Conservation (phyloP, 2,329 filamentous ascomycete genomes). For the Saccharata proteae region DNA sequence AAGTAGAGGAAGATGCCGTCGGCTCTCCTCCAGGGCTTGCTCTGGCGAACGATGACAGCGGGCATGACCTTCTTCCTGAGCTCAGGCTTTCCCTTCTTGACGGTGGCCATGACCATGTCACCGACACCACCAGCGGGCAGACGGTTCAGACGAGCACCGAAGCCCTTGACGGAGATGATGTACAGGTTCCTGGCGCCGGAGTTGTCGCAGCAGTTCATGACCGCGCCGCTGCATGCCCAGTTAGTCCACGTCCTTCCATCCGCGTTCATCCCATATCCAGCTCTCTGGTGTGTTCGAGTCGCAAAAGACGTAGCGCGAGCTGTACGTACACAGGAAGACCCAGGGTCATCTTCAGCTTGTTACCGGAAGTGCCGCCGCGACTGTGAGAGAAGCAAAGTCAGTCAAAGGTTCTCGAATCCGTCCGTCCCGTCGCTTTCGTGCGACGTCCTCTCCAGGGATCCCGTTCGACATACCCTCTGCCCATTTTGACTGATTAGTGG, state of each 20-base stretch:
- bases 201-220: conserved; percentile 99
- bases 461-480: conserved; percentile 23
- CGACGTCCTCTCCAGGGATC: not conserved
- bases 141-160: conserved; percentile 93
- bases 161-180: conserved; percentile 99
- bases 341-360: conserved; percentile 99
- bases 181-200: conserved; percentile 97
- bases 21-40: conserved; percentile 97
- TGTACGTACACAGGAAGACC: conserved; percentile 95
- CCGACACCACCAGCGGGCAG: conserved; percentile 95
- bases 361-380: conserved; percentile 84
- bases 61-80: conserved; percentile 99
- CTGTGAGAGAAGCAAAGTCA: conserved; percentile 26
- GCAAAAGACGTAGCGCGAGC: conserved; percentile 8
- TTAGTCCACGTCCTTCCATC: conserved; percentile 12
- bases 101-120: conserved; percentile 99
- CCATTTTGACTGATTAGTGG: conserved; percentile 25
- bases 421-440: conserved; percentile 1
- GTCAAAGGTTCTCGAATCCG: conserved; percentile 8
- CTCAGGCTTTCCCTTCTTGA: conserved; percentile 99
- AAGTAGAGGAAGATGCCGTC: conserved; percentile 99
- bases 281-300: too few relatives aligned
- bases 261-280: not conserved
- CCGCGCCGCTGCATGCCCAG: conserved; percentile 62
- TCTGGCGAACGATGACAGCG: conserved; percentile 95